Evolutionary conservation across 352 stramenopile genomes (phyloP).

Genomic region (Phytophthora cryptogea): DNA sequence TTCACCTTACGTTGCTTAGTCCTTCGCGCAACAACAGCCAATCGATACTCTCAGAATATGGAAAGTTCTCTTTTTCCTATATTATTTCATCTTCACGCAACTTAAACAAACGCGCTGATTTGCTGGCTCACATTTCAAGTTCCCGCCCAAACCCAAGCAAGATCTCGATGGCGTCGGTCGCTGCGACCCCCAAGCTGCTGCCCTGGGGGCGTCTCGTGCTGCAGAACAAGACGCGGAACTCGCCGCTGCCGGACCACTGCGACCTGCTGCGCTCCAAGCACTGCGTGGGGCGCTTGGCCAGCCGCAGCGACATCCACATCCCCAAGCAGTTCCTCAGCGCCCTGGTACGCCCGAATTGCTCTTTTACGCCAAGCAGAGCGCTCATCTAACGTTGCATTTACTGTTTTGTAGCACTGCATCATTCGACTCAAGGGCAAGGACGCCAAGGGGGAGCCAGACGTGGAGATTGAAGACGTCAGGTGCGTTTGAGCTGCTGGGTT

Average conservation of each 20-base stretch:
- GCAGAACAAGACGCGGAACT: slow-evolving; percentile 28
- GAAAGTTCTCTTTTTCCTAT: slow-evolving; percentile 7
- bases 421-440: slow-evolving; percentile 42
- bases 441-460: slow-evolving; percentile 27
- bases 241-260: slow-evolving; percentile 44
- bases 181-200: slow-evolving; percentile 12
- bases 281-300: slow-evolving; percentile 48
- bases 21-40: neutral
- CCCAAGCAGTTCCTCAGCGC: slow-evolving; percentile 55
- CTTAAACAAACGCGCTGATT: neutral
- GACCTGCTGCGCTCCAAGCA: slow-evolving; percentile 45
- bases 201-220: slow-evolving; percentile 69
- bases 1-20: neutral
- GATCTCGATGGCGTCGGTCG: slow-evolving; percentile 1
- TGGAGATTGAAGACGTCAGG: slow-evolving; percentile 60
- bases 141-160: neutral
- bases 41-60: slow-evolving; percentile 1
- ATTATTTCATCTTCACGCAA: no score
- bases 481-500: slow-evolving; percentile 11
- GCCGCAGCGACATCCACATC: slow-evolving; percentile 49
- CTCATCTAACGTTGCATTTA: neutral
- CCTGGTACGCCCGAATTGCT: slow-evolving; percentile 29
- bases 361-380: no score
- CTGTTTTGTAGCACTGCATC: slow-evolving; percentile 29
- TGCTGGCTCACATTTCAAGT: slow-evolving; percentile 16